phyloP scores from a whole-genome alignment of 2,329 filamentous ascomycete species.

The Chalaropsis thielavioides region DNA sequence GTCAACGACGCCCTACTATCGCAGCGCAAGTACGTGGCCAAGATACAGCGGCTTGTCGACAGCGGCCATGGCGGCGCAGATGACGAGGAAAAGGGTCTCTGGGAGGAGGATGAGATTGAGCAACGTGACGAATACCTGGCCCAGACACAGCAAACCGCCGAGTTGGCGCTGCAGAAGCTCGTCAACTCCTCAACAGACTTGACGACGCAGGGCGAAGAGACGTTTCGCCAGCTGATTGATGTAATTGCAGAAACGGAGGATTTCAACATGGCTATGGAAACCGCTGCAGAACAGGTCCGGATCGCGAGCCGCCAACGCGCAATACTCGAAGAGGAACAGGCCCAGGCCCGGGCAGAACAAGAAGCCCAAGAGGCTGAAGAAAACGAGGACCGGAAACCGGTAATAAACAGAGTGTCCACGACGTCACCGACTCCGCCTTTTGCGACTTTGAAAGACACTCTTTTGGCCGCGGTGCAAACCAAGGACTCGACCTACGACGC shows the following conservation, averaged over 20 bases:
- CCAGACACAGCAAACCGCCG: neutral
- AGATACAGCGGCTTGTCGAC: neutral
- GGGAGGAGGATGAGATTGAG: constrained; percentile 2
- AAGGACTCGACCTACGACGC: constrained; percentile 23
- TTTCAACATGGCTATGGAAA: constrained; percentile 28
- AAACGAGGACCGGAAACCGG: neutral
- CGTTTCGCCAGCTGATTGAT: constrained; percentile 37
- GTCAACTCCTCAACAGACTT: neutral
- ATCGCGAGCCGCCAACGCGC: constrained; percentile 20
- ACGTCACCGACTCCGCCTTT: neutral
- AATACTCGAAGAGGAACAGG: neutral
- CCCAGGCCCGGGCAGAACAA: neutral
- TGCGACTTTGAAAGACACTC: neutral
- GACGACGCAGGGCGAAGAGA: constrained; percentile 27
- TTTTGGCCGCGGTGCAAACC: neutral
- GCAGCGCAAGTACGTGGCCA: constrained; percentile 9
- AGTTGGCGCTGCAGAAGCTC: constrained; percentile 7
- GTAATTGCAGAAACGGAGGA: constrained; percentile 36
- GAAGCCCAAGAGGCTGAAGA: neutral
- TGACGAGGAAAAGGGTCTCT: constrained; percentile 6
- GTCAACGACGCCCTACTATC: constrained; percentile 13
- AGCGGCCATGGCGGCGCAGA: neutral
- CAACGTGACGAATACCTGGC: constrained; percentile 2
- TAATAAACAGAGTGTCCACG: neutral
- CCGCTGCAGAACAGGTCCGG: constrained; percentile 23